Conservation (phyloP, 345 rosid species). For the Syzygium aromaticum region DNA sequence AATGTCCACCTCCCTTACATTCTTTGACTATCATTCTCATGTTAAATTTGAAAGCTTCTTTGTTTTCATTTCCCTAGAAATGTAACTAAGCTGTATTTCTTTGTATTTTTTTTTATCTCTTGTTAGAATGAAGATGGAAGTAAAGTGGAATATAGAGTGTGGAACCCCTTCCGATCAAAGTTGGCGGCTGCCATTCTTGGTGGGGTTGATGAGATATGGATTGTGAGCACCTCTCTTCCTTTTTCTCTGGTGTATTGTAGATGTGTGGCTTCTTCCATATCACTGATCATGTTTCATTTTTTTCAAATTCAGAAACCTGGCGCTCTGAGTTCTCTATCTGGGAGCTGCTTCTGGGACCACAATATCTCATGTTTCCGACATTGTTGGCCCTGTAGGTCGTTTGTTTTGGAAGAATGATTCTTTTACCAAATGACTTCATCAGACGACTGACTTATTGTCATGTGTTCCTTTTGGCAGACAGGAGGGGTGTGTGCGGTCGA, state of each 20-base stretch:
- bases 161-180: constrained; percentile 99
- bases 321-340: constrained; percentile 74
- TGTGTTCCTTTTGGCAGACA: constrained; percentile 20
- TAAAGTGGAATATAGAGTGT: constrained; percentile 79
- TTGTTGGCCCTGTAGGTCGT: constrained; percentile 86
- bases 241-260: background rate
- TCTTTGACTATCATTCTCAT: background rate
- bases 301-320: constrained; percentile 63
- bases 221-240: constrained; percentile 36
- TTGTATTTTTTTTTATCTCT: background rate
- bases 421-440: background rate
- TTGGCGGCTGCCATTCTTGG: constrained; percentile 95
- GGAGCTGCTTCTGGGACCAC: constrained; percentile 99
- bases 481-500: constrained; percentile 92
- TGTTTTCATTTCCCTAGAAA: background rate
- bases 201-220: constrained; percentile 93
- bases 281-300: background rate
- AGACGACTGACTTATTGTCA: background rate
- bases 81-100: background rate
- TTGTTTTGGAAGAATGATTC: background rate
- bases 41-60: background rate
- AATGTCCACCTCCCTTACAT: background rate
- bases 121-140: constrained; percentile 73
- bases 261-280: background rate
- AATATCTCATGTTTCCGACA: constrained; percentile 91